phyloP scores from a whole-genome alignment of 2,329 filamentous ascomycete genomes.

The Exophiala lecanii-corni region DNA sequence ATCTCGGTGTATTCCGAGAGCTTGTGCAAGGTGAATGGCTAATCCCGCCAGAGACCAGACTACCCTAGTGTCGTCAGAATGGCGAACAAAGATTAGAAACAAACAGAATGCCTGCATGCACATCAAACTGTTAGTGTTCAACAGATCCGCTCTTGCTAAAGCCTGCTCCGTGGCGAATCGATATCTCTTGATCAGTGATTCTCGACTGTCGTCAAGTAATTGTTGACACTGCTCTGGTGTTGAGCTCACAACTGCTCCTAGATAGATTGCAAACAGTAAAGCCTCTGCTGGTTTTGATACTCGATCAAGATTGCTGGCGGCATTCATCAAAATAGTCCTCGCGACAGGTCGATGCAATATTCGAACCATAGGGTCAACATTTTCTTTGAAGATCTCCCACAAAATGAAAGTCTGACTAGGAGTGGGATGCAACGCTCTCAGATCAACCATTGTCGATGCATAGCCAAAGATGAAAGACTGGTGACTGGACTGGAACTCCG shows the following conservation, averaged over 20 bases:
- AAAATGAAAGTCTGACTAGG: slow-evolving; percentile 47
- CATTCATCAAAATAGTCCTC: slow-evolving; percentile 48
- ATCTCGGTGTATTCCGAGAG: slow-evolving; percentile 41
- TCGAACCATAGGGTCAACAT: slow-evolving; percentile 58
- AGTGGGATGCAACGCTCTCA: slow-evolving; percentile 53
- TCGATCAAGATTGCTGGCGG: slow-evolving; percentile 45
- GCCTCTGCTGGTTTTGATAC: slow-evolving; percentile 51
- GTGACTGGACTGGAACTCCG: slow-evolving; percentile 41
- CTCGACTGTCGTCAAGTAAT: slow-evolving; percentile 52
- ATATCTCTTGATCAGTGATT: slow-evolving; percentile 49
- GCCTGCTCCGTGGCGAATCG: slow-evolving; percentile 62
- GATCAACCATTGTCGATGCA: slow-evolving; percentile 52
- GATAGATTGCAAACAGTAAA: slow-evolving; percentile 58
- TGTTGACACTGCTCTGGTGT: slow-evolving; percentile 40
- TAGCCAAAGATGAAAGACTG: slow-evolving; percentile 60
- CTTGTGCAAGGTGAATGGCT: slow-evolving; percentile 37
- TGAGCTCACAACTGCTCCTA: slow-evolving; percentile 52
- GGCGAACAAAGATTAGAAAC: slow-evolving; percentile 55
- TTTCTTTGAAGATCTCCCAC: slow-evolving; percentile 57
- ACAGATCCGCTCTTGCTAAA: slow-evolving; percentile 57
- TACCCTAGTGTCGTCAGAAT: slow-evolving; percentile 38
- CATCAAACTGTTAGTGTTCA: slow-evolving; percentile 58
- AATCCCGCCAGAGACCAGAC: slow-evolving; percentile 42
- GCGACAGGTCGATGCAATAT: slow-evolving; percentile 55
- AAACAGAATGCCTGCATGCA: slow-evolving; percentile 60